Conservation (phyloP, 495 filamentous ascomycete species). For the Talaromyces stipitatus region DNA sequence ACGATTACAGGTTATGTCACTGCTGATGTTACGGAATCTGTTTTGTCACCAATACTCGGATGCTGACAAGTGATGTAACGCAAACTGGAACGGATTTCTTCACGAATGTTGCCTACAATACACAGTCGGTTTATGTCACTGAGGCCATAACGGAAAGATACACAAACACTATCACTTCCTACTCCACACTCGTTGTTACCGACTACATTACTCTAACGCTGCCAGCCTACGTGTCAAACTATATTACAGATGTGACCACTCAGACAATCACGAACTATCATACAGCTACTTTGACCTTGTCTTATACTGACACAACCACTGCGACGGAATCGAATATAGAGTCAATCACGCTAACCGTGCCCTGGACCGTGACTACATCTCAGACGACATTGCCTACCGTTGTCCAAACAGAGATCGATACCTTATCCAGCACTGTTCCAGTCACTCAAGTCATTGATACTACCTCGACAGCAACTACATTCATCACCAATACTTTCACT, state of each 20-base stretch:
- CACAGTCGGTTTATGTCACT: not conserved
- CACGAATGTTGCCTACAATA: not conserved
- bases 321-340: not conserved
- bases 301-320: conserved; percentile 26
- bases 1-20: not conserved
- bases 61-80: not conserved
- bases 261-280: not conserved
- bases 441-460: not conserved
- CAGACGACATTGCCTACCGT: not conserved
- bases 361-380: not conserved
- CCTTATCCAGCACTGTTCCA: not conserved
- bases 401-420: not conserved
- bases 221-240: not conserved
- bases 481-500: not conserved
- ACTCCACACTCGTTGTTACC: not conserved
- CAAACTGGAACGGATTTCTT: not conserved
- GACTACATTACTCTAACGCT: not conserved
- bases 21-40: not conserved
- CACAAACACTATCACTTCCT: not conserved
- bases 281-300: conserved; percentile 65
- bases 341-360: not conserved
- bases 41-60: not conserved
- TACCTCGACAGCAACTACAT: not conserved
- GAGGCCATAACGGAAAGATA: not conserved
- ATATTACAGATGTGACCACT: not conserved